Percentiles rank a stretch among this genome's conserved stretches.
phyloP scores from a whole-genome alignment of 768 basidiomycete species.

The Amanita subjunquillea region DNA sequence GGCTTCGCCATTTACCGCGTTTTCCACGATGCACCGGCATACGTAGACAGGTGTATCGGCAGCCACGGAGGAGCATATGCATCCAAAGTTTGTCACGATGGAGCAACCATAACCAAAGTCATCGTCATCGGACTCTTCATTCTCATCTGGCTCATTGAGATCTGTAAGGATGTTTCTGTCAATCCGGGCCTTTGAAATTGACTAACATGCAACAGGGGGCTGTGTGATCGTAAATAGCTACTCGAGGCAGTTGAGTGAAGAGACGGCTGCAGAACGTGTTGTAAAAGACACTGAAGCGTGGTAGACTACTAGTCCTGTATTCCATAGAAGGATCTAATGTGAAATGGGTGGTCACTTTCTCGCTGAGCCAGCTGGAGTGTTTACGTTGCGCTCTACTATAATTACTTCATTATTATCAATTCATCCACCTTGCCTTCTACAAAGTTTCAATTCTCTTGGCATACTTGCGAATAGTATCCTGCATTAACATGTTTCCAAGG shows the following conservation, averaged over 20 bases:
- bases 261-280: slow-evolving; percentile 24
- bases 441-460: no score
- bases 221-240: slow-evolving; percentile 37
- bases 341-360: background rate
- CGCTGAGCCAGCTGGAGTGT: no score
- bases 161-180: slow-evolving; percentile 24
- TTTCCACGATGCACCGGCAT: slow-evolving; percentile 29
- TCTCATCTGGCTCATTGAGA: slow-evolving; percentile 35
- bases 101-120: slow-evolving; percentile 29
- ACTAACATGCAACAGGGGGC: slow-evolving; percentile 22
- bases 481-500: no score
- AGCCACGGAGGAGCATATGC: slow-evolving; percentile 18
- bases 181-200: background rate
- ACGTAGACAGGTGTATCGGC: slow-evolving; percentile 26
- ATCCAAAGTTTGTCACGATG: slow-evolving; percentile 26
- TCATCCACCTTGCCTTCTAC: no score
- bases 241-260: slow-evolving; percentile 33
- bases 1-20: slow-evolving; percentile 32
- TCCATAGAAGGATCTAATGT: background rate
- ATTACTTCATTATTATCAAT: no score
- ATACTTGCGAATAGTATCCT: no score
- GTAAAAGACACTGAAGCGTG: slow-evolving; percentile 36
- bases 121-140: slow-evolving; percentile 32
- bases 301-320: slow-evolving; percentile 15
- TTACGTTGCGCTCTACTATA: no score